Evolutionary conservation across 164 flowering plant genomes (phyloP).

Genomic region (Dillenia suffruticosa): DNA sequence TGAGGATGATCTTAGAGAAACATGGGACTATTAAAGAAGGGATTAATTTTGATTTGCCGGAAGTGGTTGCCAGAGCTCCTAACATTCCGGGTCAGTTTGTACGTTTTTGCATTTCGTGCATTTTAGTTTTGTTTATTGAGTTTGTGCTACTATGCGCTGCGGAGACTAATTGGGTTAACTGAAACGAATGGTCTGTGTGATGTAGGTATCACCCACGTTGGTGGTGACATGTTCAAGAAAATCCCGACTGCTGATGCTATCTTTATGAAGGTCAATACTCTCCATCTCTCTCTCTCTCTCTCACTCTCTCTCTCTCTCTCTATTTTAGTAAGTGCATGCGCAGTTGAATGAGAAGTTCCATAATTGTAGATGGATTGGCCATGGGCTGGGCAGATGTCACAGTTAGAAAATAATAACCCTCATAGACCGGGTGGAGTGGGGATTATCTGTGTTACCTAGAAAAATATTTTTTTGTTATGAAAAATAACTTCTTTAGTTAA

Average conservation of each 20-base stretch:
- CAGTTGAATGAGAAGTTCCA: too few species aligned
- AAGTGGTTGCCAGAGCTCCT: constrained; percentile 70
- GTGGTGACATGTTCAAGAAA: constrained; percentile 70
- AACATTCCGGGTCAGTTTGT: constrained; percentile 35
- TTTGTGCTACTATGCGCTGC: constrained; percentile 1
- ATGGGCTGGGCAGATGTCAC: too few species aligned
- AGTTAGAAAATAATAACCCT: too few species aligned
- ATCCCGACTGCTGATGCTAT: constrained; percentile 62
- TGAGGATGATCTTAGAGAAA: constrained; percentile 54
- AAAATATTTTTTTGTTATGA: too few species aligned
- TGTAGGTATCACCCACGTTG: constrained; percentile 61
- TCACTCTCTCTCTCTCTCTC: background rate
- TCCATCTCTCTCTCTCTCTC: background rate
- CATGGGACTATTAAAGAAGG: constrained; percentile 36
- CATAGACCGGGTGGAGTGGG: too few species aligned
- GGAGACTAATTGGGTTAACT: background rate
- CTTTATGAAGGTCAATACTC: constrained; percentile 56
- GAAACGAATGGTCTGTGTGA: too few species aligned
- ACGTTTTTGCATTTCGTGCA: background rate
- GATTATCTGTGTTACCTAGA: too few species aligned
- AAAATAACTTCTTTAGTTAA: too few species aligned
- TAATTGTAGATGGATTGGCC: too few species aligned
- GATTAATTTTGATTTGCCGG: constrained; percentile 75
- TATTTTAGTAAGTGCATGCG: background rate
- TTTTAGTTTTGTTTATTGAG: background rate